Evolutionary conservation across 208 protist genomes (phyloP), one percentile per base, ranked within the genome.

Genomic region (Novymonas esmeraldas): DNA sequence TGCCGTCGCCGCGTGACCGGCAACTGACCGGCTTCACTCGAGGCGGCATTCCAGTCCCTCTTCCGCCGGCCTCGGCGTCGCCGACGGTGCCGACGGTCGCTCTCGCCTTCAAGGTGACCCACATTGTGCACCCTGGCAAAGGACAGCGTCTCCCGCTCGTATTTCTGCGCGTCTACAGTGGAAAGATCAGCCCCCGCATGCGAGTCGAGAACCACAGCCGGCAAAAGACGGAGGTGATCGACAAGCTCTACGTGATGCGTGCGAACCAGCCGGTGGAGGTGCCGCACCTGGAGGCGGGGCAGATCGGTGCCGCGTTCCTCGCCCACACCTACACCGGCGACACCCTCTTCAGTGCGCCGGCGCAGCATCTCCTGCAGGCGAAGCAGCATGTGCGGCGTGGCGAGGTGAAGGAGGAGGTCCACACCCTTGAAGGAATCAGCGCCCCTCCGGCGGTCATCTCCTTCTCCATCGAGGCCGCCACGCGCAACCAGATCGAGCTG

Each of bases 391-490:
- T 76, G 58, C 50, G 56, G 44, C 57, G 38, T 3, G 51, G 51
- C 1, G 78, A 89, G 0, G 64, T 64, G 6, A 68, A 62, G 64
- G 59, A 70, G 48, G 80, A 84, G 77, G 79, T 89, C 22, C 80
- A 81, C 73, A 92, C 79, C 2, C 64, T 97, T 13, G 90, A 95
- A 70, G 89, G 89, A 34, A 95, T 97, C 62, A 66, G 87, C 38
- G 87, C 98, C 11, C 98, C 98, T 16, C 92, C 97, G 6, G 93
- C 98, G 29, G 98, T 99, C 41, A 94, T 99, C 67, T 98, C 95
- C 9, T 92, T 98, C 28, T 84, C 97, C 3, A 82, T 99, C 26
- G 79, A 94, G 81, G 90, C 95, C 13, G 92, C 93, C n/a, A 93
- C 78, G 26, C 89, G 81, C 41, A 78, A 83, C 16, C 90, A 98